Conservation (phyloP, 331 rosid genomes). For the Stylosanthes scabra region DNA sequence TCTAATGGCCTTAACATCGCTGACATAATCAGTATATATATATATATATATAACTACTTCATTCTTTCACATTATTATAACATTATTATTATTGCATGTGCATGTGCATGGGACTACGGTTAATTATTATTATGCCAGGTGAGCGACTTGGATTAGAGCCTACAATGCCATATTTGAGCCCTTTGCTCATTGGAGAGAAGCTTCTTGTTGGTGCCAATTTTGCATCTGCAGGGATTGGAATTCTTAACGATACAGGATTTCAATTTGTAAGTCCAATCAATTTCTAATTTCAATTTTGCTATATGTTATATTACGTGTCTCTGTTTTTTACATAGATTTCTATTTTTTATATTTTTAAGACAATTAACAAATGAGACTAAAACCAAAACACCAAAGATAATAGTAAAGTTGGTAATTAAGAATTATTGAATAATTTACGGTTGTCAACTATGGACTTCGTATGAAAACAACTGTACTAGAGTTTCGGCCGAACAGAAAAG, state of each 20-base stretch:
- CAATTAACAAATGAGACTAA: no score
- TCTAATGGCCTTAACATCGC: slow-evolving; percentile 94
- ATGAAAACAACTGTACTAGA: no score
- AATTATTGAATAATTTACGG: no score
- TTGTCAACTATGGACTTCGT: no score
- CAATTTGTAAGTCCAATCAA: slow-evolving; percentile 69
- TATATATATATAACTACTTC: slow-evolving; percentile 33
- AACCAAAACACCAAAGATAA: no score
- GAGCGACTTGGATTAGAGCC: slow-evolving; percentile 74
- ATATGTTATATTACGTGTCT: no score
- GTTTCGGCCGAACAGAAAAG: no score
- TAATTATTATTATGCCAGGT: slow-evolving; percentile 48
- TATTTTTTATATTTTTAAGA: no score
- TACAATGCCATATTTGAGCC: slow-evolving; percentile 88
- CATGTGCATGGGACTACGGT: slow-evolving; percentile 14
- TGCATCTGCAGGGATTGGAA: slow-evolving; percentile 97
- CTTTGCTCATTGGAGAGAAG: slow-evolving; percentile 56
- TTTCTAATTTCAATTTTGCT: background rate
- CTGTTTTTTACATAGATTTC: no score
- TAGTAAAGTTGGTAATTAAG: no score
- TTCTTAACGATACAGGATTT: slow-evolving; percentile 91
- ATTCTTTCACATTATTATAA: no score
- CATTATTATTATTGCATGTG: background rate
- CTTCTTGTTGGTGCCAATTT: slow-evolving; percentile 92
- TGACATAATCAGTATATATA: slow-evolving; percentile 85